Conservation (phyloP, 2,329 filamentous ascomycete species). For the Exophiala aquamarina region DNA sequence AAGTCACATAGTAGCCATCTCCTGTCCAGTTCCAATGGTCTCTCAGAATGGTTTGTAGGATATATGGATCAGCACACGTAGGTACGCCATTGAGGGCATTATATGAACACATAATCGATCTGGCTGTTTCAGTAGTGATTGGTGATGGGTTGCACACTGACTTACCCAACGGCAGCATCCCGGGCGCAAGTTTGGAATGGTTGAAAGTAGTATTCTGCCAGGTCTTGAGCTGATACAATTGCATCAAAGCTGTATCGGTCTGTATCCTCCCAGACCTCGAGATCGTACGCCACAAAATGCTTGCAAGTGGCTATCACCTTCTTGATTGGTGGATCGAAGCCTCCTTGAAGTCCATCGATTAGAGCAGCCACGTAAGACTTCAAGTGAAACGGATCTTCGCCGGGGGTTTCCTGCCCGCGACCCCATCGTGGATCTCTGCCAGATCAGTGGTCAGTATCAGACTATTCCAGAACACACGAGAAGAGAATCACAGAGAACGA, state of each 20-base stretch:
- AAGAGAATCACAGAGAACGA: too few species aligned
- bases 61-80: slow-evolving; percentile 62
- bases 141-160: not conserved
- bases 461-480: not conserved
- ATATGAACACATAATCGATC: slow-evolving; percentile 64
- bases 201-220: slow-evolving; percentile 67
- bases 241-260: slow-evolving; percentile 58
- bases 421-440: slow-evolving; percentile 62
- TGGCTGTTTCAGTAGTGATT: slow-evolving; percentile 34
- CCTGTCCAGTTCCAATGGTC: slow-evolving; percentile 65
- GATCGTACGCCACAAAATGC: slow-evolving; percentile 60
- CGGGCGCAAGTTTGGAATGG: slow-evolving; percentile 64
- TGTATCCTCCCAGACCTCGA: slow-evolving; percentile 49
- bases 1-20: slow-evolving; percentile 62
- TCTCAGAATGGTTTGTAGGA: slow-evolving; percentile 63
- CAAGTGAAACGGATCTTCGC: slow-evolving; percentile 56
- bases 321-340: slow-evolving; percentile 40
- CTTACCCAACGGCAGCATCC: slow-evolving; percentile 45
- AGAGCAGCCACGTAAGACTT: slow-evolving; percentile 53
- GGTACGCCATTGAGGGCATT: slow-evolving; percentile 67
- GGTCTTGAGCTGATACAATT: slow-evolving; percentile 54
- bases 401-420: slow-evolving; percentile 60
- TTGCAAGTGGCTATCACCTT: slow-evolving; percentile 59
- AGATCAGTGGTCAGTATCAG: not conserved
- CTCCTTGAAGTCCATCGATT: slow-evolving; percentile 56